A percentile compares a stretch with the other conserved stretches of the same genome.
Conservation (phyloP, 2,329 filamentous ascomycete genomes). For the Pestalotiopsis sp. region DNA sequence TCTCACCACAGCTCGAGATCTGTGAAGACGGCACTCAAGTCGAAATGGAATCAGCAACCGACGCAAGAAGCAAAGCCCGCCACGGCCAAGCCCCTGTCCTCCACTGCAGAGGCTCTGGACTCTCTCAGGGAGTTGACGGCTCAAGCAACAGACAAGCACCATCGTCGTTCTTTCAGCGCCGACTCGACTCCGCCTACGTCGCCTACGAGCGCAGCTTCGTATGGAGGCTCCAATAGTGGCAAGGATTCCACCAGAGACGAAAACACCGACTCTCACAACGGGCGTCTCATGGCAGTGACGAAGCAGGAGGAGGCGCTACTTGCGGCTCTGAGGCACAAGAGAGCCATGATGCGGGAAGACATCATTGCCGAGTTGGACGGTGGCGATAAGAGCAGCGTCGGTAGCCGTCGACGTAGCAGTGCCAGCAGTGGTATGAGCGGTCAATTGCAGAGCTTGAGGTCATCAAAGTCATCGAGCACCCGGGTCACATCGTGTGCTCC, state of each 20-base stretch:
- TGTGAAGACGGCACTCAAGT: constrained; percentile 27
- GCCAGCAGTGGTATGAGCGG: background rate
- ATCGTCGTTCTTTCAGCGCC: constrained; percentile 30
- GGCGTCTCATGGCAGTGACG: constrained; percentile 59
- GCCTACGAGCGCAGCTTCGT: constrained; percentile 54
- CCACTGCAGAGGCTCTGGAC: constrained; percentile 24
- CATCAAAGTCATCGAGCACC: background rate
- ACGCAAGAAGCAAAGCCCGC: constrained; percentile 44
- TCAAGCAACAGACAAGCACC: background rate
- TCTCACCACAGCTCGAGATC: constrained; percentile 25
- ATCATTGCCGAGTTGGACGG: constrained; percentile 46
- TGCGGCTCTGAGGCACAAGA: constrained; percentile 57
- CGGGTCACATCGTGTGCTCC: background rate
- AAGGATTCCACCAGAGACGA: background rate
- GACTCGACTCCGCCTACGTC: constrained; percentile 53
- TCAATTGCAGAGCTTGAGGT: background rate
- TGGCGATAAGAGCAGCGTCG: constrained; percentile 16
- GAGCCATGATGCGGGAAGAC: constrained; percentile 56
- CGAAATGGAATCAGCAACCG: constrained; percentile 23
- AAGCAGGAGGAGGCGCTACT: constrained; percentile 61
- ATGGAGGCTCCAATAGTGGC: constrained; percentile 37
- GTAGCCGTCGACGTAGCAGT: background rate
- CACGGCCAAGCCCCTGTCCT: constrained; percentile 36
- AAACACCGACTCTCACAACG: constrained; percentile 30
- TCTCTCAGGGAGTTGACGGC: background rate